These are phyloP conservation scores for Mantamonas sphyraenae DNA, from an alignment of 78 protist genomes.

Conservation along the genomic window DNA sequence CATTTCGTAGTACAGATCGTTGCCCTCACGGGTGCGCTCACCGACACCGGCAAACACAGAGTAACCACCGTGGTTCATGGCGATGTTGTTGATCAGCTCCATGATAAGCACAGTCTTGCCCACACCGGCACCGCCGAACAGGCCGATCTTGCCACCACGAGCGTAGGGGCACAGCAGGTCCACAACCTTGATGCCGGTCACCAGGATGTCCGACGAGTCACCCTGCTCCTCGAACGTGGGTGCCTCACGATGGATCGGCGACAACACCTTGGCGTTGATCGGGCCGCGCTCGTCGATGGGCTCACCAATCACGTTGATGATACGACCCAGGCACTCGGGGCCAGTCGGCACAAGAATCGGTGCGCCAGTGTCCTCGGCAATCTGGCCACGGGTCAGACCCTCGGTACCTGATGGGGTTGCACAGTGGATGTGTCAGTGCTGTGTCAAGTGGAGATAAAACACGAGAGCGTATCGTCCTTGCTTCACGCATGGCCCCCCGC, in stretches of 20 bases:
- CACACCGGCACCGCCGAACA: slow-evolving; percentile 99
- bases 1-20: slow-evolving; percentile 98
- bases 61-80: slow-evolving; percentile 97
- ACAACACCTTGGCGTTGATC: slow-evolving; percentile 32
- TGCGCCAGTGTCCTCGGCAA: slow-evolving; percentile 81
- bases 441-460: too few species aligned
- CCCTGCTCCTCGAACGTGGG: slow-evolving; percentile 83
- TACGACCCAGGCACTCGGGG: slow-evolving; percentile 90
- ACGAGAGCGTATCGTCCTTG: too few species aligned
- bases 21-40: slow-evolving; percentile 99
- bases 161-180: slow-evolving; percentile 96
- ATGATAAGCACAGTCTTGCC: slow-evolving; percentile 96
- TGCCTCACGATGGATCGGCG: slow-evolving; percentile 88
- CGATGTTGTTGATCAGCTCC: slow-evolving; percentile 98
- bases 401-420: too few species aligned
- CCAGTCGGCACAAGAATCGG: slow-evolving; percentile 97
- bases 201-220: slow-evolving; percentile 77
- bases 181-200: slow-evolving; percentile 96
- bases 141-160: slow-evolving; percentile 98
- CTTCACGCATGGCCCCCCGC: too few species aligned
- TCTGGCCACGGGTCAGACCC: slow-evolving; percentile 88
- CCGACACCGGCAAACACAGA: slow-evolving; percentile 99
- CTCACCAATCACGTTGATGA: slow-evolving; percentile 98
- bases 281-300: slow-evolving; percentile 96
- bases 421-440: too few species aligned